Evolutionary conservation across 2,329 filamentous ascomycete genomes (phyloP).

Genomic region (Proliferodiscus dingleyae): DNA sequence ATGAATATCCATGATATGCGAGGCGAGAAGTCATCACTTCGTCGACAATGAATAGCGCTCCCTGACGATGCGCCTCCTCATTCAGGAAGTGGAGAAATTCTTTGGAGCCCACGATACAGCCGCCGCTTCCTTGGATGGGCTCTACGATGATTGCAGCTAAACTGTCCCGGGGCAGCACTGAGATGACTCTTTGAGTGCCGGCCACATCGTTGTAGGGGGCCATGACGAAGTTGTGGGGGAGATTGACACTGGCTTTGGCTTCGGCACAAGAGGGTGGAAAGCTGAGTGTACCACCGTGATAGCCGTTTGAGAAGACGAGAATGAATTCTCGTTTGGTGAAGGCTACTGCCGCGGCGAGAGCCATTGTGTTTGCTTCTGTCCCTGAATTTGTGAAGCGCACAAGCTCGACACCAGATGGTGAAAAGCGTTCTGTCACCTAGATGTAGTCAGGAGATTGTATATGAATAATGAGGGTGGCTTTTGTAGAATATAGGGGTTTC

Average conservation of each 20-base stretch:
- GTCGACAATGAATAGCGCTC: conserved; percentile 61
- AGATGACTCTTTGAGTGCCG: conserved; percentile 40
- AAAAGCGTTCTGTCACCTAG: conserved; percentile 48
- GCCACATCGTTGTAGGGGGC: conserved; percentile 57
- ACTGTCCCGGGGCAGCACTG: conserved; percentile 30
- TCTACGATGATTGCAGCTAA: conserved; percentile 56
- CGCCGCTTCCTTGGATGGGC: conserved; percentile 59
- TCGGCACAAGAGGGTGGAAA: conserved; percentile 43
- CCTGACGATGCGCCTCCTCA: conserved; percentile 26
- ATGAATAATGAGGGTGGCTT: no score
- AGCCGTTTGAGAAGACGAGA: conserved; percentile 22
- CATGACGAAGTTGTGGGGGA: conserved; percentile 37
- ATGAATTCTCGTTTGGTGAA: conserved; percentile 21
- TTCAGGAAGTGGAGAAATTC: conserved; percentile 21
- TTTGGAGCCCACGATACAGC: conserved; percentile 44
- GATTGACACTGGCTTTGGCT: conserved; percentile 13
- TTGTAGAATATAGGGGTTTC: no score
- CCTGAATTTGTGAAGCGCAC: conserved; percentile 62
- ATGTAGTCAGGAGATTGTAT: background rate
- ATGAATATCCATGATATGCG: conserved; percentile 44
- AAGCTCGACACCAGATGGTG: conserved; percentile 39
- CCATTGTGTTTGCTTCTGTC: conserved; percentile 60
- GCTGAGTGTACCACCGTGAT: conserved; percentile 32
- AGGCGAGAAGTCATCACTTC: conserved; percentile 68
- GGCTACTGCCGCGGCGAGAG: conserved; percentile 39